These are phyloP conservation scores for Suillus clintonianus DNA, from an alignment of 768 basidiomycete genomes.

Conservation along the genomic window DNA sequence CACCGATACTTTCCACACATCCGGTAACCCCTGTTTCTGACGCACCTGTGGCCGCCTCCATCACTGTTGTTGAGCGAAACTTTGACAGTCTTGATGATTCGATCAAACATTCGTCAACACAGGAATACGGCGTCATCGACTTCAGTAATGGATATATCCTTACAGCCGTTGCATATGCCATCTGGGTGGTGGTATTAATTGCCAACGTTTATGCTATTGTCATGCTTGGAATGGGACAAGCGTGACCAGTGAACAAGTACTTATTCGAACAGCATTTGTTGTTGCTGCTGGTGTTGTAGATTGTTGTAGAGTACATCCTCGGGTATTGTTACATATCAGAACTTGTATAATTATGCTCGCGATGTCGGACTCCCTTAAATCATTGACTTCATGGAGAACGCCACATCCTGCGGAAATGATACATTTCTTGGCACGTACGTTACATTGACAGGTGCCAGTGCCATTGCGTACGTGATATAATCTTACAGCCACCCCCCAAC, in stretches of 20 bases:
- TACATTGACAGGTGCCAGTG: not conserved
- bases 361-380: not conserved
- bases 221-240: constrained; percentile 37
- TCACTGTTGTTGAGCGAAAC: not conserved
- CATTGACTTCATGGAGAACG: not conserved
- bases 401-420: not conserved
- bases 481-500: not conserved
- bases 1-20: not conserved
- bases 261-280: not conserved
- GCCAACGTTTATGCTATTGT: constrained; percentile 58
- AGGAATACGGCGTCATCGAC: constrained; percentile 31
- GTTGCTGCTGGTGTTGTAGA: not conserved
- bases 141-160: constrained; percentile 42
- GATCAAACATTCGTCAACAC: constrained; percentile 5
- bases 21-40: constrained; percentile 13
- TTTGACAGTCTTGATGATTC: not conserved
- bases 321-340: not conserved
- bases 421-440: not conserved
- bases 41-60: constrained; percentile 1
- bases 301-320: not conserved
- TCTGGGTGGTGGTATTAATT: constrained; percentile 48
- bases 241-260: not conserved
- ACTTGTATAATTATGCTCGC: not conserved
- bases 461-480: not conserved
- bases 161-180: constrained; percentile 43